These are phyloP conservation scores for Arachis stenosperma DNA, from an alignment of 306 rosid genomes.

Conservation along the genomic window DNA sequence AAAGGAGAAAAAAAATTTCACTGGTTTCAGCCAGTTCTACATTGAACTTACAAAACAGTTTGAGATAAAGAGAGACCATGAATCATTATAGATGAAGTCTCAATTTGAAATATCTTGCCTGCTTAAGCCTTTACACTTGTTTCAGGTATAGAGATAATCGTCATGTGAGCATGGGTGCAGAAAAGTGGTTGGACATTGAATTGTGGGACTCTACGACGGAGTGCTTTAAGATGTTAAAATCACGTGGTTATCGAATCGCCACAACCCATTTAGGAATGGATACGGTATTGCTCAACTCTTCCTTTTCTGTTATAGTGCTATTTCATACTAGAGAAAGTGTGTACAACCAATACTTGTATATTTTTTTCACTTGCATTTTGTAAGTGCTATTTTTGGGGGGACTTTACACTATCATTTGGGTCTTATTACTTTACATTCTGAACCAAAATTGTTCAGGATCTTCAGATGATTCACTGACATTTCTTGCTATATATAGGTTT, in stretches of 20 bases:
- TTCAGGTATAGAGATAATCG: slow-evolving; percentile 91
- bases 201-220: slow-evolving; percentile 78
- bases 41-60: not conserved
- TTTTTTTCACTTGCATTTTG: slow-evolving; percentile 5
- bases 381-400: not conserved
- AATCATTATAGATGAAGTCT: too few species aligned
- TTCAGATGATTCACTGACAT: slow-evolving; percentile 30
- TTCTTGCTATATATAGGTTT: slow-evolving; percentile 58
- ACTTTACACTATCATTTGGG: not conserved
- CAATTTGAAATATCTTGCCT: slow-evolving; percentile 5
- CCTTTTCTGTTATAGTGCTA: not conserved
- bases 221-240: slow-evolving; percentile 71
- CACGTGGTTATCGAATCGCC: slow-evolving; percentile 88
- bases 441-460: slow-evolving; percentile 1
- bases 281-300: slow-evolving; percentile 55
- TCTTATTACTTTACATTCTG: not conserved
- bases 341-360: slow-evolving; percentile 1
- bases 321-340: slow-evolving; percentile 4
- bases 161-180: slow-evolving; percentile 99
- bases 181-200: slow-evolving; percentile 99
- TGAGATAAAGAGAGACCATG: not conserved
- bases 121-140: slow-evolving; percentile 10
- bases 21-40: not conserved
- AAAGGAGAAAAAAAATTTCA: not conserved
- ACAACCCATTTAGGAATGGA: slow-evolving; percentile 85